Base-by-base conservation (phyloP, 305 asterid species). In the Petunia hybrid region DNA sequence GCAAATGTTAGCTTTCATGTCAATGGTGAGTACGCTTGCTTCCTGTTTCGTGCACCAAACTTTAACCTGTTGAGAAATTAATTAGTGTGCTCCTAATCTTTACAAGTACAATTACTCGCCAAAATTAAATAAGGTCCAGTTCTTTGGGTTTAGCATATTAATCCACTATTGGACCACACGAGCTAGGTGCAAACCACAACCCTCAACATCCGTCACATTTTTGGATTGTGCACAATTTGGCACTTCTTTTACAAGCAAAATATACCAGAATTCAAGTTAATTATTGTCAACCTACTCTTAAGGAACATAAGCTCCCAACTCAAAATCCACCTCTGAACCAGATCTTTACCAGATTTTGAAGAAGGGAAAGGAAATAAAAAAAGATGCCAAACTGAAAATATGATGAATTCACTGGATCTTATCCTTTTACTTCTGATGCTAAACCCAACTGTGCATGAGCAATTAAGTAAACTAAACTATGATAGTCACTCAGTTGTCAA, bases 1-100 rank as follows among this genome's bases (percentile, higher is more conserved):
- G 80, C 98, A 95, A 81, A 92, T 91, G 86, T 95, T 95, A 64
- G 99, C 98, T 86, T 93, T 95, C 97, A 89, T 92, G 91, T 95
- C 97, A 80, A 95, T 92, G 80, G 89, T 92, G 45, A 91, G 89
- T 79, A 89, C 97, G 80, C 99, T 95, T 5, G 95, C 92, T 88
- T 95, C 99, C 85, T 95, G 97, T 42, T 89, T 93, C 16, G 94
- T 93, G 60, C 98, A 91, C 99, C 99, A 95, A 60, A 95, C 82
- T 84, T 95, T 95, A 56, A 95, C 98, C 99, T 95, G 91, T 81
- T 79, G 76, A 82, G 78, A 51, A 80, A 71, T 67, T 41, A 43
- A 64, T 82, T 82, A 82, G 82, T n/a, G 4, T 6, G 48, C 61
- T 61, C 2, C 59, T n/a, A 36, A 74, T 36, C 22, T 8, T 53